Base-by-base conservation (phyloP, 176 grass and related monocot species). In the Pontederia paniculata region DNA sequence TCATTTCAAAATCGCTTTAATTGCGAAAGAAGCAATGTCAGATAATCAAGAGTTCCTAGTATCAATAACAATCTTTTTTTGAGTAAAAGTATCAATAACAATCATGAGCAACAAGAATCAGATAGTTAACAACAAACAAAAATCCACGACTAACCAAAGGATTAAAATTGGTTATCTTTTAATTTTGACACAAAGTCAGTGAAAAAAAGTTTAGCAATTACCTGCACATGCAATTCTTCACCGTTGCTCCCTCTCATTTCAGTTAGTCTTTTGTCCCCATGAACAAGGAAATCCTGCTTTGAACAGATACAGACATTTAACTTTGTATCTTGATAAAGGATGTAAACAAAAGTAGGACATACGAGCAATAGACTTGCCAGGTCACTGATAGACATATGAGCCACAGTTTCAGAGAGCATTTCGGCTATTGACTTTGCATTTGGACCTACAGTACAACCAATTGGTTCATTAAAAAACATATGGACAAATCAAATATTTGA, bases 391-490 rank as follows among this genome's bases (percentile, higher is more conserved):
- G 94, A 82, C 13, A 93, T 62, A 46, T 88, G 77, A 73, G 84
- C 75, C 67, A 88, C 79, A 62, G 83, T 93, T 77, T 98, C 94
- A 19, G 94, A 74, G 61, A 98, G 62, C 78, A 98, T 80, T 70
- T 98, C 83, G 54, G 88, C 80, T 43, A 98, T 83, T 72, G 94
- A 98, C 79, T 98, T 98, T 76, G 87, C 77, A 67, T 86, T 75
- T 75, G 75, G 75, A 71, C 72, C 76, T 79, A 82, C 65, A 17
- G 52, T 17, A 14, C 57, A 57, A 68, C 73, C 75, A 62, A 51
- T n/a, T n/a, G n/a, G 14, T 55, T 50, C 52, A 68, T 44, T 58
- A 73, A 10, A 68, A 11, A 72, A 17, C 0, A 50, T 42, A 37
- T 51, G 56, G 9, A 52, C 49, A 21, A 48, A 25, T 8, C 55